Base-by-base conservation (phyloP, 2,329 filamentous ascomycete species). In the Penicillium sp. region DNA sequence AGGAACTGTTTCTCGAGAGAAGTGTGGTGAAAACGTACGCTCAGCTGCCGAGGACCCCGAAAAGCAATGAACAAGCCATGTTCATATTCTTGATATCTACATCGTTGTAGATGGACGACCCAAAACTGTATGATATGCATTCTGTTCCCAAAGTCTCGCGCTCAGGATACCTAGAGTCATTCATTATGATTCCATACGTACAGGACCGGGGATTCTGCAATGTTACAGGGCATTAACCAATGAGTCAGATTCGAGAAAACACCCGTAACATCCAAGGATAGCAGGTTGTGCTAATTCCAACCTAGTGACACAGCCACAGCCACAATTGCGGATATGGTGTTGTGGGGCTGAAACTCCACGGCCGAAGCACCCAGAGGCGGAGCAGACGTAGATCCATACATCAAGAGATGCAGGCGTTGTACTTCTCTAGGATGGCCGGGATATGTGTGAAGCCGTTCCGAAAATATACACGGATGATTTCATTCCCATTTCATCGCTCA, bases 1-100 rank as follows among this genome's bases (percentile, higher is more conserved):
- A 32, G 3, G 26, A 4, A 28, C 12, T 28, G 12, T 28, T 4
- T 4, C 26, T 28, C 26, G 26, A 28, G 26, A 28, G 9, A 12
- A 28, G 10, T 28, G 4, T 28, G 9, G 19, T 31, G 29, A 31
- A 13, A 31, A 53, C 13, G 45, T 52, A 28, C 10, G 62, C 33
- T 19, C 5, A 12, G 2, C 2, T 13, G 17, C 17, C 5, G 10
- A 35, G 6, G 17, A 6, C 5, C 8, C 4, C 9, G 15, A 26
- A 22, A 24, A n/a, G 21, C 13, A 15, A 39, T 26, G 21, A 39
- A 6, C 0, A 8, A 3, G 8, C 13, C 37, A n/a, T 4, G 8
- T n/a, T 26, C 17, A 21, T 42, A 26, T 10, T 29, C 10, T 15
- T 29, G 26, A 21, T 31, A 15, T 21, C 10, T 31, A 42, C 5